Evolutionary conservation across 164 flowering plant species (phyloP), one percentile per base, ranked within the genome.

Genomic region (Stephania japonica): DNA sequence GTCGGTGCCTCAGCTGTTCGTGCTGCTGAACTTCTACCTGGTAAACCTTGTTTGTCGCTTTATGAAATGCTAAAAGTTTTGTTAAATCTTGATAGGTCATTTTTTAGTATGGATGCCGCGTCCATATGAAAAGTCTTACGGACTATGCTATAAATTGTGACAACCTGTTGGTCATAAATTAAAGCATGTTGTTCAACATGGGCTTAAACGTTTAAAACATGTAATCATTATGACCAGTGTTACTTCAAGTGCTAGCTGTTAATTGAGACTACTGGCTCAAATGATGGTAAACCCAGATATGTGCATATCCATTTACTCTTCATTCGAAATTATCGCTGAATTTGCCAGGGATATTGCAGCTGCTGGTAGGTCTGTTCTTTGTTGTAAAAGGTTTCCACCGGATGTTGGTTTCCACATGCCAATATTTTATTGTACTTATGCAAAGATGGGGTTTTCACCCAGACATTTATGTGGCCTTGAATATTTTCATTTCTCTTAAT

Each of bases 1-100:
- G 83, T 83, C 42, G 97, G 95, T 80, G 84, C 91, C 67, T 86
- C 93, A 19, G 85, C 75, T 74, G 94, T 94, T 70, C 88, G 89
- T 77, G 95, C 97, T 69, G 98, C 98, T 75, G 86, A 91, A 78
- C 84, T 94, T 76, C 89, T 90, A 77, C 98, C 98, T 73, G 97
- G 98, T 94, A 80, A 38, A 82, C 38, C 42, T 19, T 9, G 5
- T 61, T 19, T 19, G 25, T 0, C 25, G 7, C 64, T 59, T n/a
- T 19, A 61, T 61, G 16, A 61, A 61, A 61, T 9, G 64, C 64
- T 14, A 19, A 61, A 61, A 19, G 16, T 61, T 23, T 61, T 5
- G 32, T 63, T 23, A 23, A 4, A 7, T 63, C 25, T 6, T 27
- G 19, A 56, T 3, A 16, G 18, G 3, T 56, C 62, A 3, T 56